These are phyloP conservation scores for Sphaerosporella brunnea DNA, from an alignment of 495 filamentous ascomycete genomes.

Conservation along the genomic window DNA sequence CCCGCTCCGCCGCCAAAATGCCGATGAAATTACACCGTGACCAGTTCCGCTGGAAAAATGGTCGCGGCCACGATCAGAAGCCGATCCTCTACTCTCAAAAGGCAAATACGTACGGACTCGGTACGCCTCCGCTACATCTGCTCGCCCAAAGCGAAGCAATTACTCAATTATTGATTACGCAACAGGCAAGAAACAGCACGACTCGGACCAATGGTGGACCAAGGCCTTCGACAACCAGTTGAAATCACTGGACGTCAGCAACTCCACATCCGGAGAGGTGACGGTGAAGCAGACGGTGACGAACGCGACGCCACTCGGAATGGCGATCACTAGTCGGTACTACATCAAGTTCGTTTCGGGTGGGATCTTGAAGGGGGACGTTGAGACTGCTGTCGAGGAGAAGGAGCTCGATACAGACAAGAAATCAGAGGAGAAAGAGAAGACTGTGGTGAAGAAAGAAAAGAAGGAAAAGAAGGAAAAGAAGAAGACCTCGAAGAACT, in stretches of 20 bases:
- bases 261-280: slow-evolving; percentile 14
- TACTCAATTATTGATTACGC: too few relatives aligned
- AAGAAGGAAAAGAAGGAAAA: slow-evolving; percentile 6
- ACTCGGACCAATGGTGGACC: slow-evolving; percentile 24
- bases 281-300: slow-evolving; percentile 19
- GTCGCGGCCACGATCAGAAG: slow-evolving; percentile 23
- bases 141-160: too few relatives aligned
- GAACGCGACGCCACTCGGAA: slow-evolving; percentile 15
- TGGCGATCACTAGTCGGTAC: slow-evolving; percentile 15
- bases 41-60: slow-evolving; percentile 23
- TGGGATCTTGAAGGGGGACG: slow-evolving; percentile 15
- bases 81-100: slow-evolving; percentile 25
- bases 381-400: slow-evolving; percentile 12
- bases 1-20: slow-evolving; percentile 7
- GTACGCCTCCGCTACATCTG: too few relatives aligned
- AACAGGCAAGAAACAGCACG: slow-evolving; percentile 22
- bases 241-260: slow-evolving; percentile 22
- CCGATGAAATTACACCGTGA: slow-evolving; percentile 23
- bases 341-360: slow-evolving; percentile 22
- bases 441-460: slow-evolving; percentile 10
- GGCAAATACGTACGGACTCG: slow-evolving; percentile 18
- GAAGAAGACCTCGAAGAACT: too few relatives aligned
- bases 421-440: slow-evolving; percentile 10
- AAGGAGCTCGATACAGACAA: slow-evolving; percentile 5
- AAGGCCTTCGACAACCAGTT: slow-evolving; percentile 24